Evolutionary conservation across 352 stramenopile species (phyloP).

Genomic region (Nothophytophthora sp.): DNA sequence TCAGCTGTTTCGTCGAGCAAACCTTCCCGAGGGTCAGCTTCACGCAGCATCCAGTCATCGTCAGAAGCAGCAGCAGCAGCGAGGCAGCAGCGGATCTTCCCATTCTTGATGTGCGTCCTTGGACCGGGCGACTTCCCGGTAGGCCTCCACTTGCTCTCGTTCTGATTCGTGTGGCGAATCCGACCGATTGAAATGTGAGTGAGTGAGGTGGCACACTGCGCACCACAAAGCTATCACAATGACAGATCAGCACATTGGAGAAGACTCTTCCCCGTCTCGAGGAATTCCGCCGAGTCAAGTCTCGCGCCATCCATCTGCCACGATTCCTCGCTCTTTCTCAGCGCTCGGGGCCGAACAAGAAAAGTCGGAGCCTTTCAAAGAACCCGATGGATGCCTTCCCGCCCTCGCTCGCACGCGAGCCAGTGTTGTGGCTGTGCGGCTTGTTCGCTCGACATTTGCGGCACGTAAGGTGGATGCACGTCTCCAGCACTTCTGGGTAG

Average conservation of each 20-base stretch:
- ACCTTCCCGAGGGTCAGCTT: conserved; percentile 3
- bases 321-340: conserved; percentile 1
- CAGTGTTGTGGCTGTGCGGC: conserved; percentile 22
- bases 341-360: conserved; percentile 31
- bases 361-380: conserved; percentile 47
- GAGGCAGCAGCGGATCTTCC: conserved; percentile 2
- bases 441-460: conserved; percentile 33
- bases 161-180: neutral
- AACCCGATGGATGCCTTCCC: conserved; percentile 21
- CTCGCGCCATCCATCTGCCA: conserved; percentile 14
- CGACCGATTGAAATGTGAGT: neutral
- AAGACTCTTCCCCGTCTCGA: neutral
- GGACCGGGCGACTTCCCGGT: conserved; percentile 20
- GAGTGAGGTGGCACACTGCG: neutral
- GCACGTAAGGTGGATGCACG: conserved; percentile 72
- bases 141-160: conserved; percentile 1
- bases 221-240: too few species aligned
- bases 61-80: conserved; percentile 8
- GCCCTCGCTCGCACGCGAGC: conserved; percentile 21
- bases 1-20: conserved; percentile 41
- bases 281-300: neutral
- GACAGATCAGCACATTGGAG: too few species aligned
- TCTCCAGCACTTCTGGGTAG: conserved; percentile 66
- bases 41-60: conserved; percentile 2
- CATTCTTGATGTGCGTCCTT: conserved; percentile 15